Conservation (phyloP, 441 rosid species). For the Gossypium schwendimanii region DNA sequence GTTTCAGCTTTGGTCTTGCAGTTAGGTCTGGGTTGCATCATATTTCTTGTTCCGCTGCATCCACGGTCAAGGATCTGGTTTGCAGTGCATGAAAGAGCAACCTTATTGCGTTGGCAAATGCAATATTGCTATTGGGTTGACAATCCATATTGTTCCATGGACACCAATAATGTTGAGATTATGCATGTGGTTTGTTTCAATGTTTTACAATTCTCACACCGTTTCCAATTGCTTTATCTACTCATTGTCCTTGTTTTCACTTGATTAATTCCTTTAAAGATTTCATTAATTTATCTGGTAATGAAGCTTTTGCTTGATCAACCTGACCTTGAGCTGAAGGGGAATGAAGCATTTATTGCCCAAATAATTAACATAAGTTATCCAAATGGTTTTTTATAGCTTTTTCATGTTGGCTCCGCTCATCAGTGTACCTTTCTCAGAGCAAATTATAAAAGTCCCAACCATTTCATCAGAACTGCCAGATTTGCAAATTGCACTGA, state of each 20-base stretch:
- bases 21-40: conserved; percentile 12
- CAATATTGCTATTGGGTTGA: conserved; percentile 1
- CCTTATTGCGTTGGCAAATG: conserved; percentile 9
- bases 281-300: not conserved
- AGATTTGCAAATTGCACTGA: too few species aligned
- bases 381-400: not conserved
- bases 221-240: not conserved
- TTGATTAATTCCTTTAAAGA: not conserved
- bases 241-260: not conserved
- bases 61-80: conserved; percentile 14
- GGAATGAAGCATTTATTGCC: not conserved
- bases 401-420: not conserved
- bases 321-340: not conserved
- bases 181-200: conserved; percentile 7
- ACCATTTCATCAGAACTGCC: too few species aligned
- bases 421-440: not conserved
- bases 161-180: conserved; percentile 21
- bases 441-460: not conserved
- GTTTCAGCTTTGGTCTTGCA: not conserved
- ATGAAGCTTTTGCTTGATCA: not conserved
- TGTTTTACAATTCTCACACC: not conserved
- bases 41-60: not conserved
- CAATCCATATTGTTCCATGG: conserved; percentile 17
- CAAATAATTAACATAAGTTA: too few species aligned
- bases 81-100: conserved; percentile 7